These are phyloP conservation scores for Chalciporus chontae DNA, from an alignment of 768 basidiomycete genomes.

Conservation along the genomic window DNA sequence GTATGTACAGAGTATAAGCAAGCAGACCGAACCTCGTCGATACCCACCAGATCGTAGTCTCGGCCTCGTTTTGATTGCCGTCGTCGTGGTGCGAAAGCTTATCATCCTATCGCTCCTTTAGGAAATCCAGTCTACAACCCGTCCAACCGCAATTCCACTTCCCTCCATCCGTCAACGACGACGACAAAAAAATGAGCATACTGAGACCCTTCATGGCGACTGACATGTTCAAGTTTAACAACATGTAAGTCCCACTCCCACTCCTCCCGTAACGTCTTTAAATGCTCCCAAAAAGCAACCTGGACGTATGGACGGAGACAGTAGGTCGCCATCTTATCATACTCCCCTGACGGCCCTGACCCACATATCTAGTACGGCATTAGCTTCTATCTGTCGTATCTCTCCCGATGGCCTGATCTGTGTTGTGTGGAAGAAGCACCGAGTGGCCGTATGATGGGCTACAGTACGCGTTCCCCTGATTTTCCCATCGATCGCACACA, in stretches of 20 bases:
- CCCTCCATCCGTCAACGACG: not conserved
- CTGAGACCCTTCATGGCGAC: conserved; percentile 82
- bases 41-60: too few relatives aligned
- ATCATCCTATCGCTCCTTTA: not conserved
- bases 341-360: conserved; percentile 1
- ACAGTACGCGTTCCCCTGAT: conserved; percentile 55
- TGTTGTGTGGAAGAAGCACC: conserved; percentile 83
- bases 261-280: not conserved
- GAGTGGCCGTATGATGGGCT: conserved; percentile 85
- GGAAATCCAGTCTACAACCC: not conserved
- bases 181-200: conserved; percentile 67
- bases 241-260: conserved; percentile 52
- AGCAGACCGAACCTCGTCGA: too few relatives aligned
- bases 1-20: too few relatives aligned
- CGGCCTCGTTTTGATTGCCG: too few relatives aligned
- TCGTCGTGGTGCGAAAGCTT: too few relatives aligned
- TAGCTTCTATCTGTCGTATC: conserved; percentile 84
- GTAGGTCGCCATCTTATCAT: conserved; percentile 42
- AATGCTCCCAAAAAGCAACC: conserved; percentile 54
- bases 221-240: conserved; percentile 92
- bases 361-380: conserved; percentile 66
- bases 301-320: conserved; percentile 97
- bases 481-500: conserved; percentile 7
- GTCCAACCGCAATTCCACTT: not conserved
- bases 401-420: conserved; percentile 89